phyloP scores from a whole-genome alignment of 2,329 filamentous ascomycete genomes.

The Bertia moriformis region DNA sequence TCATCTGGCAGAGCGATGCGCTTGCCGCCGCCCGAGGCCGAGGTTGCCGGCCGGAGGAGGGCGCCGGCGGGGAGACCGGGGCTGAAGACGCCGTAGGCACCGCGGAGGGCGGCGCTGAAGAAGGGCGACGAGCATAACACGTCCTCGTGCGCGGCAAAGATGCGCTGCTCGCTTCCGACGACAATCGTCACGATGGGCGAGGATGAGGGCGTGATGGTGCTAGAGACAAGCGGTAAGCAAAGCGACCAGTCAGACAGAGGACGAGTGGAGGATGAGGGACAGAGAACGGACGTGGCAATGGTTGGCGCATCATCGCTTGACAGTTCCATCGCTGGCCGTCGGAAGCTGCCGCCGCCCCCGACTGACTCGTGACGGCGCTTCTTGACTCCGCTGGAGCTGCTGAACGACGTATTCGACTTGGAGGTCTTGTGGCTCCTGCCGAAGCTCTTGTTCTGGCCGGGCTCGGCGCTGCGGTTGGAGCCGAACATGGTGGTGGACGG shows the following conservation, averaged over 20 bases:
- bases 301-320: neutral
- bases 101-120: constrained; percentile 53
- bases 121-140: constrained; percentile 66
- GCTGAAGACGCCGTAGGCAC: constrained; percentile 8
- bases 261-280: no score
- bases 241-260: neutral
- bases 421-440: constrained; percentile 32
- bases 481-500: constrained; percentile 28
- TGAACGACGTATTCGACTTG: constrained; percentile 38
- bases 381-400: constrained; percentile 34
- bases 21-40: constrained; percentile 36
- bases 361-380: constrained; percentile 37
- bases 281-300: neutral
- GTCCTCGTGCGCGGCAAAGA: constrained; percentile 85
- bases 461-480: constrained; percentile 24
- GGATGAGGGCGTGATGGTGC: constrained; percentile 31
- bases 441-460: no score
- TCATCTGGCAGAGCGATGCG: constrained; percentile 71
- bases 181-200: constrained; percentile 67
- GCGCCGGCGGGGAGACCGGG: no score
- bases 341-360: constrained; percentile 30
- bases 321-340: constrained; percentile 23
- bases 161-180: constrained; percentile 66
- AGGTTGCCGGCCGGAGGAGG: no score
- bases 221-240: constrained; percentile 4